phyloP scores from a whole-genome alignment of 139 green algal species.

The Chlorella sp. region DNA sequence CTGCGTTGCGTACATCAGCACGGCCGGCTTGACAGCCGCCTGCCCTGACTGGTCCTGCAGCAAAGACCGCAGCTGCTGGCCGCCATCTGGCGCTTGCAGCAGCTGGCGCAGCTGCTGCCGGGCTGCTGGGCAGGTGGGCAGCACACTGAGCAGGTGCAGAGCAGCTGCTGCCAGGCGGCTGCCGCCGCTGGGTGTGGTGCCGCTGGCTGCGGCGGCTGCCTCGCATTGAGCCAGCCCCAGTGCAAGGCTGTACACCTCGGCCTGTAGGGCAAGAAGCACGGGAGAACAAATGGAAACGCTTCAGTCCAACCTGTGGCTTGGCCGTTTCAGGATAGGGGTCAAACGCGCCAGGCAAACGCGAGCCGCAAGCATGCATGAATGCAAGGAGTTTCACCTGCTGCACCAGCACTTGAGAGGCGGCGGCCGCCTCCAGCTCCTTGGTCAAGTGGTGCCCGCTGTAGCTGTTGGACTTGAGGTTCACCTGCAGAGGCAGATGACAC shows the following conservation, averaged over 20 bases:
- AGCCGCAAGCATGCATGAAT: no score
- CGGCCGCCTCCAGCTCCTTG: neutral
- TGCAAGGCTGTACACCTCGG: slow-evolving; percentile 59
- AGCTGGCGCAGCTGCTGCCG: slow-evolving; percentile 37
- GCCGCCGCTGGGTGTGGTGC: neutral
- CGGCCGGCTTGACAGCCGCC: neutral
- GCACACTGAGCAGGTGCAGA: slow-evolving; percentile 57
- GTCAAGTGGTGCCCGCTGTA: neutral
- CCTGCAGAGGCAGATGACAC: neutral
- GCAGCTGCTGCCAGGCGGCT: slow-evolving; percentile 22
- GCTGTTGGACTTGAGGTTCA: slow-evolving; percentile 3
- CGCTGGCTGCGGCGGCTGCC: neutral
- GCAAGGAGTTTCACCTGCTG: slow-evolving; percentile 4
- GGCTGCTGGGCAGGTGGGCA: slow-evolving; percentile 68
- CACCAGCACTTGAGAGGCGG: neutral
- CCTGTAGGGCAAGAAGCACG: slow-evolving; percentile 35
- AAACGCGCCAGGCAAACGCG: no score
- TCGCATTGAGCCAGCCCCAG: slow-evolving; percentile 62
- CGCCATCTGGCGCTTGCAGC: slow-evolving; percentile 27
- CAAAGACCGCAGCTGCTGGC: neutral
- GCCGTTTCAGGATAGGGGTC: no score
- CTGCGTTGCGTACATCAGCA: slow-evolving; percentile 22
- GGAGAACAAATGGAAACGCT: no score
- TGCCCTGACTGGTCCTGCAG: neutral
- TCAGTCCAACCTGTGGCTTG: no score